phyloP scores from a whole-genome alignment of 805 yeast species.

The Metschnikowia arizonensis region DNA sequence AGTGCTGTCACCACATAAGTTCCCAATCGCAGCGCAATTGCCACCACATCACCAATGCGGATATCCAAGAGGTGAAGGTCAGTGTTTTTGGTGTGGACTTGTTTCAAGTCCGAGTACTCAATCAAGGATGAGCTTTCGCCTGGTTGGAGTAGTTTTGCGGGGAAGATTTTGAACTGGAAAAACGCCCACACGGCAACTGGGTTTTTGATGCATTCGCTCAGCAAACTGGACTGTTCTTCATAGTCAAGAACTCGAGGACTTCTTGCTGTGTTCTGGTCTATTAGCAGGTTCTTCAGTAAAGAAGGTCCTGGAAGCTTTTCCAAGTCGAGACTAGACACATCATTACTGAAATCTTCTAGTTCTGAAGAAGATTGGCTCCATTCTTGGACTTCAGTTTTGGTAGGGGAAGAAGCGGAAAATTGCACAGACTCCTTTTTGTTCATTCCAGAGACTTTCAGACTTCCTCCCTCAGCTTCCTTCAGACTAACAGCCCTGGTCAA shows the following conservation, averaged over 20 bases:
- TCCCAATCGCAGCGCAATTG: slow-evolving; percentile 26
- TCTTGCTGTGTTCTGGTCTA: neutral
- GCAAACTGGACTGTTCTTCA: slow-evolving; percentile 12
- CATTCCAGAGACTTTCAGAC: no score
- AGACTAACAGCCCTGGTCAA: neutral
- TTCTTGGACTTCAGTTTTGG: neutral
- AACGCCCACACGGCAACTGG: slow-evolving; percentile 50
- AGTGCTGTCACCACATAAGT: slow-evolving; percentile 47
- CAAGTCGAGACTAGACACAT: slow-evolving; percentile 10
- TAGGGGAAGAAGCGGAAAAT: neutral
- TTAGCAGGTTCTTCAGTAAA: neutral
- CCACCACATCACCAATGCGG: slow-evolving; percentile 52
- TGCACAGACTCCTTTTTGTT: neutral
- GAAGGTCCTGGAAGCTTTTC: slow-evolving; percentile 2
- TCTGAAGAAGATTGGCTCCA: slow-evolving; percentile 19
- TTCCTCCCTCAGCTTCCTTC: no score
- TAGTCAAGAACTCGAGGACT: slow-evolving; percentile 7
- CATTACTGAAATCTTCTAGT: slow-evolving; percentile 21
- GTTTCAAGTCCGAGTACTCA: slow-evolving; percentile 32
- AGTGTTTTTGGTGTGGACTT: slow-evolving; percentile 26
- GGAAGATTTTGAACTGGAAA: slow-evolving; percentile 45
- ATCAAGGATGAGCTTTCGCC: slow-evolving; percentile 29
- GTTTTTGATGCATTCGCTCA: slow-evolving; percentile 13
- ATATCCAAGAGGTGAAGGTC: slow-evolving; percentile 49
- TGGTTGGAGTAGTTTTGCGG: slow-evolving; percentile 41